Evolutionary conservation across 495 filamentous ascomycete genomes (phyloP).

Genomic region (Aspergillus saccharolyticus): DNA sequence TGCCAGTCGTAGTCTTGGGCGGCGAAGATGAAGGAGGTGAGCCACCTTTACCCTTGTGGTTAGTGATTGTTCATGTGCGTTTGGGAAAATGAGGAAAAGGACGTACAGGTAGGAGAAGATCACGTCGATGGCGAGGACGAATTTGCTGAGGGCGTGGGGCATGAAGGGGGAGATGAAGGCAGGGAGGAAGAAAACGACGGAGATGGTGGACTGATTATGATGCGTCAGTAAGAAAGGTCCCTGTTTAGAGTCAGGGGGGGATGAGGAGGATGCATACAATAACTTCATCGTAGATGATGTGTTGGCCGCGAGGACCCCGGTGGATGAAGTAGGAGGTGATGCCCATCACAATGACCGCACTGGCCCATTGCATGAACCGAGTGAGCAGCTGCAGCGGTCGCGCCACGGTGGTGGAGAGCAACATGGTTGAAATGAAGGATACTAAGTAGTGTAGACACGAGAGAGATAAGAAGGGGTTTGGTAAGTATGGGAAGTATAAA

Average conservation of each 20-base stretch:
- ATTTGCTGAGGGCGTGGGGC: slow-evolving; percentile 37
- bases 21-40: slow-evolving; percentile 56
- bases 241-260: too few species aligned
- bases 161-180: slow-evolving; percentile 51
- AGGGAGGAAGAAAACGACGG: slow-evolving; percentile 53
- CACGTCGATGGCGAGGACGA: slow-evolving; percentile 50
- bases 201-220: slow-evolving; percentile 12
- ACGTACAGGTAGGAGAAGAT: slow-evolving; percentile 58
- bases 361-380: slow-evolving; percentile 46
- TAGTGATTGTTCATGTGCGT: slow-evolving; percentile 1
- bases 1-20: slow-evolving; percentile 49
- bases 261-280: too few species aligned
- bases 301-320: slow-evolving; percentile 33
- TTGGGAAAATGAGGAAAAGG: neutral
- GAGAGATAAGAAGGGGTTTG: too few species aligned
- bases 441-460: neutral
- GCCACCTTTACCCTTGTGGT: slow-evolving; percentile 40
- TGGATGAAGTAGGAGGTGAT: slow-evolving; percentile 53
- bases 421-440: slow-evolving; percentile 20
- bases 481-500: too few species aligned
- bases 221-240: too few species aligned
- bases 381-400: slow-evolving; percentile 35
- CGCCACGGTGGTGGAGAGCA: slow-evolving; percentile 24
- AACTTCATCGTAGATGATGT: slow-evolving; percentile 51
- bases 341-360: slow-evolving; percentile 57